Conservation (phyloP, 2,329 filamentous ascomycete species). For the Chaetomiaceae sp. region DNA sequence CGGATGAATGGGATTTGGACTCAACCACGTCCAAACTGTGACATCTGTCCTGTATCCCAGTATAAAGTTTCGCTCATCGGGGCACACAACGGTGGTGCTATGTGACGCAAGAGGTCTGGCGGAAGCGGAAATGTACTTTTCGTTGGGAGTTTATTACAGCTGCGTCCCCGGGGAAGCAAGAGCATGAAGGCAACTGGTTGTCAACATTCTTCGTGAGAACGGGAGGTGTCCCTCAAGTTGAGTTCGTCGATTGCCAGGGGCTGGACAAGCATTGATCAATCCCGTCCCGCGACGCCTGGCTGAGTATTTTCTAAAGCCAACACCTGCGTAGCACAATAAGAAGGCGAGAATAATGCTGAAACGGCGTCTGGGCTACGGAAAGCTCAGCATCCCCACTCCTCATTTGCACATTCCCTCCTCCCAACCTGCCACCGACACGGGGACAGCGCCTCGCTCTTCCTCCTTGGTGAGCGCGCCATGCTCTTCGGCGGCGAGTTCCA, state of each 20-base stretch:
- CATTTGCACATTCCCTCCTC: neutral
- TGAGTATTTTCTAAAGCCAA: neutral
- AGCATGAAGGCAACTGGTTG: neutral
- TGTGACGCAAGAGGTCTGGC: neutral
- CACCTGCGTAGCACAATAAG: neutral
- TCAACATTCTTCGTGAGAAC: neutral
- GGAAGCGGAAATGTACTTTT: too few relatives aligned
- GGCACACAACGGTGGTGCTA: neutral
- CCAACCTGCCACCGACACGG: slow-evolving; percentile 36
- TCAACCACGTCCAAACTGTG: slow-evolving; percentile 1
- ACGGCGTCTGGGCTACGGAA: neutral
- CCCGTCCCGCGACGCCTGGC: neutral
- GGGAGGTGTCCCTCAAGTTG: neutral
- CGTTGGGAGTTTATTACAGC: too few relatives aligned
- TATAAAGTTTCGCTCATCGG: neutral
- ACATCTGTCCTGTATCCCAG: neutral
- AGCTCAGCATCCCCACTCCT: too few relatives aligned
- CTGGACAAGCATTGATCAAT: neutral
- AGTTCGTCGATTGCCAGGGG: neutral
- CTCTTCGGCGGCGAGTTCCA: slow-evolving; percentile 73
- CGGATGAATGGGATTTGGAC: neutral
- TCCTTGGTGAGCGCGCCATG: slow-evolving; percentile 65
- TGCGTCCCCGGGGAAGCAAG: neutral
- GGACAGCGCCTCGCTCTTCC: slow-evolving; percentile 67
- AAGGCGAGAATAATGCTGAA: neutral